Conservation (phyloP, 306 rosid species). For the Herpetospermum pedunculosum region DNA sequence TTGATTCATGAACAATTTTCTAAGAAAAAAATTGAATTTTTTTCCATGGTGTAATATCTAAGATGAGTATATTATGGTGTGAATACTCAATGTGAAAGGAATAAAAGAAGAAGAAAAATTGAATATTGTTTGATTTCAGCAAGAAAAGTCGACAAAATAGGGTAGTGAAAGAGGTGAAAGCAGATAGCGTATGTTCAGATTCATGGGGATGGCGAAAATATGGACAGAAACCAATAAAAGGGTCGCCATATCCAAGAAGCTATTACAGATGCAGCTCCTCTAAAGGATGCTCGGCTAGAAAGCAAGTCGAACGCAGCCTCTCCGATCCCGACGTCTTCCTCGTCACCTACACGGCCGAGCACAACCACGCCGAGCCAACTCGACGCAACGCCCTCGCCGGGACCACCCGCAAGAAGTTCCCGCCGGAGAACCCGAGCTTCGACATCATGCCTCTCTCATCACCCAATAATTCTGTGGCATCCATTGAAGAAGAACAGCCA, state of each 20-base stretch:
- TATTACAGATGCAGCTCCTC: constrained; percentile 79
- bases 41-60: no score
- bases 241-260: constrained; percentile 89
- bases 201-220: constrained; percentile 95
- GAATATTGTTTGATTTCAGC: constrained; percentile 14
- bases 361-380: constrained; percentile 61
- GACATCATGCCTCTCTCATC: neutral
- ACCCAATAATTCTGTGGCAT: neutral
- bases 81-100: neutral
- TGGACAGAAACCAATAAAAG: constrained; percentile 95
- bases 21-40: neutral
- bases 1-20: neutral
- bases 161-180: constrained; percentile 49
- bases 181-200: constrained; percentile 40
- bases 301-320: constrained; percentile 71
- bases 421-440: neutral
- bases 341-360: constrained; percentile 66
- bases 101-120: no score
- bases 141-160: constrained; percentile 53
- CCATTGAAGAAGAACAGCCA: neutral
- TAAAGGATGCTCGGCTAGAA: constrained; percentile 77
- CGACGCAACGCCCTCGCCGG: constrained; percentile 43
- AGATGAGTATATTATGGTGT: no score
- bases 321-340: constrained; percentile 47
- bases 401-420: constrained; percentile 31